Evolutionary conservation across 768 basidiomycete genomes (phyloP).

Genomic region (Trametes sanguinea): DNA sequence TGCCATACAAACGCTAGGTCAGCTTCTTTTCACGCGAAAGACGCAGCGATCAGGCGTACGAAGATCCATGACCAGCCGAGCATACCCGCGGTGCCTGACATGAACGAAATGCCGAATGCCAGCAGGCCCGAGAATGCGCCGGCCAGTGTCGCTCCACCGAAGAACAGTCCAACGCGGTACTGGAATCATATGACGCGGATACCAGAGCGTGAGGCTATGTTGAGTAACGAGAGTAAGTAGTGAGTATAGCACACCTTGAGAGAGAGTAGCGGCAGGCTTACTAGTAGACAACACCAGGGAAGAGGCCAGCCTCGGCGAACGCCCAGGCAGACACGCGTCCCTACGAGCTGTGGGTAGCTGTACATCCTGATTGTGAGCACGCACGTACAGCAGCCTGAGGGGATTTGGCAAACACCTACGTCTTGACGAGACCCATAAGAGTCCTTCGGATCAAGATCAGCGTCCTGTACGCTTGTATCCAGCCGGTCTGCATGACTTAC

Average conservation of each 20-base stretch:
- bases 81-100: constrained; percentile 32
- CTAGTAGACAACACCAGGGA: constrained; percentile 75
- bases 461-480: not conserved
- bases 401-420: constrained; percentile 33
- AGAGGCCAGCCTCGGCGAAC: constrained; percentile 69
- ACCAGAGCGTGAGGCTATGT: constrained; percentile 22
- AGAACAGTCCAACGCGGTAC: constrained; percentile 33
- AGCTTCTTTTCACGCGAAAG: not conserved
- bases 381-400: not conserved
- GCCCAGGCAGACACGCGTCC: constrained; percentile 57
- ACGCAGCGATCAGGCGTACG: constrained; percentile 15
- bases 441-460: constrained; percentile 39
- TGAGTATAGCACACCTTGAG: not conserved
- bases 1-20: constrained; percentile 19
- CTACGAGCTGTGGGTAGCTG: constrained; percentile 63
- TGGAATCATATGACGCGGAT: constrained; percentile 32
- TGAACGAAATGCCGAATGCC: constrained; percentile 39
- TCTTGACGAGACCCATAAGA: constrained; percentile 67
- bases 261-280: constrained; percentile 26
- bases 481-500: constrained; percentile 35
- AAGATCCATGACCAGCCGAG: constrained; percentile 39
- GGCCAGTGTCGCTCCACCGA: constrained; percentile 30
- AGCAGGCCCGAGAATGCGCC: constrained; percentile 35
- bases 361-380: not conserved
- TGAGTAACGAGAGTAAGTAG: not conserved